Conservation (phyloP, 2,329 filamentous ascomycete genomes). For the Clonostachys byssicola region DNA sequence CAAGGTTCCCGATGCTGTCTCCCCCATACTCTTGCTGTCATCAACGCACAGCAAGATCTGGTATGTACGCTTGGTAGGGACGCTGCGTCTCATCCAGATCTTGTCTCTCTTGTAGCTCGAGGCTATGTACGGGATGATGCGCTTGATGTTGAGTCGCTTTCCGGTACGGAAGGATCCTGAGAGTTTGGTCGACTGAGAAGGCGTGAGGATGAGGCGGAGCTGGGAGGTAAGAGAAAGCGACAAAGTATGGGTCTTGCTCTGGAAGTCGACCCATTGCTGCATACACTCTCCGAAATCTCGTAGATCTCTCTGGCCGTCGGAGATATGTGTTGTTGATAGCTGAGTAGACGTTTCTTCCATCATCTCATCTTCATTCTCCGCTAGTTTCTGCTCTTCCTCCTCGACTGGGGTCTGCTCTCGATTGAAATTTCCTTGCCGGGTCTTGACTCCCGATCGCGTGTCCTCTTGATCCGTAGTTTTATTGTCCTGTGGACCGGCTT, state of each 20-base stretch:
- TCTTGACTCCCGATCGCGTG: slow-evolving; percentile 55
- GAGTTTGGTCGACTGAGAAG: slow-evolving; percentile 92
- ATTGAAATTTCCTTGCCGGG: slow-evolving; percentile 54
- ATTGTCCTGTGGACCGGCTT: slow-evolving; percentile 20
- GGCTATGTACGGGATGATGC: slow-evolving; percentile 98
- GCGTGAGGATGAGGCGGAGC: slow-evolving; percentile 89
- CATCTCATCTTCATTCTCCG: slow-evolving; percentile 41
- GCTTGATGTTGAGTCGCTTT: slow-evolving; percentile 98
- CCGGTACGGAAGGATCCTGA: slow-evolving; percentile 95
- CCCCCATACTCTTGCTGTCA: slow-evolving; percentile 91
- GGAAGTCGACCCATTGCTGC: slow-evolving; percentile 79
- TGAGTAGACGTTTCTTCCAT: slow-evolving; percentile 55
- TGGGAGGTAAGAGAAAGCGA: slow-evolving; percentile 90
- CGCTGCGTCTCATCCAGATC: slow-evolving; percentile 95
- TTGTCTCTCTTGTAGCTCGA: slow-evolving; percentile 99
- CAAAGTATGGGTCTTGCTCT: slow-evolving; percentile 77
- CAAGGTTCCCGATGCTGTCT: slow-evolving; percentile 68
- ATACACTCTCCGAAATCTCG: slow-evolving; percentile 54
- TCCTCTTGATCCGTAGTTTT: slow-evolving; percentile 46
- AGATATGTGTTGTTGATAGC: slow-evolving; percentile 71
- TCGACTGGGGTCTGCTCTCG: slow-evolving; percentile 25
- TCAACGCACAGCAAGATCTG: slow-evolving; percentile 98
- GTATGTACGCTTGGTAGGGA: slow-evolving; percentile 91
- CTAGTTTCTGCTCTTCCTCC: slow-evolving; percentile 33
- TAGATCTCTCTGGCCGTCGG: slow-evolving; percentile 31